Percentiles rank a stretch among this genome's conserved stretches.
Evolutionary conservation across 805 yeast species (phyloP).

Genomic region (Hanseniaspora valbyensis): DNA sequence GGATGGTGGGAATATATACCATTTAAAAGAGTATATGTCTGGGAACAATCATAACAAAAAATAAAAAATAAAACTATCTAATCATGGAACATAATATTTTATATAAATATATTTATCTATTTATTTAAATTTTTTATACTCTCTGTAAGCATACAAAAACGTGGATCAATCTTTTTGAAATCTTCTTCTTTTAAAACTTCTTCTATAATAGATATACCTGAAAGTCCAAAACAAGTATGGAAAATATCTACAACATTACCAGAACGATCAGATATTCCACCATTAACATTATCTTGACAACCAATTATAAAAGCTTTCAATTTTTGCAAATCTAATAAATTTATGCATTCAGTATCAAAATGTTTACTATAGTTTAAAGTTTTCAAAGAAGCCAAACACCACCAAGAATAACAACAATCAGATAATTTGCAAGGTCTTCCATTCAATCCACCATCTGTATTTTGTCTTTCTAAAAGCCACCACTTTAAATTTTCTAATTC

Average conservation of each 20-base stretch:
- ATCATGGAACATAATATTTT: too few relatives aligned
- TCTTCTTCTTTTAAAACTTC: slow-evolving; percentile 52
- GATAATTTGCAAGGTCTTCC: slow-evolving; percentile 94
- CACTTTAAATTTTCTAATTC: slow-evolving; percentile 44
- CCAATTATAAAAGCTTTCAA: slow-evolving; percentile 55
- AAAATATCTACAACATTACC: slow-evolving; percentile 87
- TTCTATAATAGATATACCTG: slow-evolving; percentile 74
- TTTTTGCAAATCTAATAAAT: slow-evolving; percentile 61
- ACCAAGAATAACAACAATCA: slow-evolving; percentile 97
- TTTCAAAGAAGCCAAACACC: slow-evolving; percentile 75
- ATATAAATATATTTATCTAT: too few relatives aligned
- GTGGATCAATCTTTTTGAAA: slow-evolving; percentile 64
- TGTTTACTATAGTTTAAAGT: slow-evolving; percentile 21
- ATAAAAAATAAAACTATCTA: too few relatives aligned
- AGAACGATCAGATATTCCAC: slow-evolving; percentile 89
- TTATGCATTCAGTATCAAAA: slow-evolving; percentile 25
- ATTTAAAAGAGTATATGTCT: slow-evolving; percentile 39
- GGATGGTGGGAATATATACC: slow-evolving; percentile 69
- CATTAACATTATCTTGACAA: slow-evolving; percentile 66
- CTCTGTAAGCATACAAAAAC: slow-evolving; percentile 65
- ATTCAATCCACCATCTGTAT: slow-evolving; percentile 76
- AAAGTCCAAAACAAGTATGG: slow-evolving; percentile 82
- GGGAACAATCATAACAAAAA: slow-evolving; percentile 36
- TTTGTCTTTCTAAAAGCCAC: slow-evolving; percentile 91
- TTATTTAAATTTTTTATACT: slow-evolving; percentile 30